These are phyloP conservation scores for Candida tibetensis DNA, from an alignment of 805 yeast species.

Conservation along the genomic window DNA sequence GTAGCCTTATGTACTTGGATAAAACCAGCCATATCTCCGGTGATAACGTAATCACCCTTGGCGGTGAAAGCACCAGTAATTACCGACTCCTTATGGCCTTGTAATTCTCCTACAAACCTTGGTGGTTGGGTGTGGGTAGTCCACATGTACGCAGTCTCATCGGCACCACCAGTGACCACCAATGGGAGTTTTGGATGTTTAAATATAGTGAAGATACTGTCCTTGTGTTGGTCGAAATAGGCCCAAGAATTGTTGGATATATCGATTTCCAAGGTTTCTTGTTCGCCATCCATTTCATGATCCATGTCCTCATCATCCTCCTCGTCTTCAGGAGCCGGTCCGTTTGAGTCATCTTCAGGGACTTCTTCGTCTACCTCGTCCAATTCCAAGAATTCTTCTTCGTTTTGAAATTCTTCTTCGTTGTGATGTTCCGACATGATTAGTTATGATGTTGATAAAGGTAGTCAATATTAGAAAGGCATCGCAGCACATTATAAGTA, in stretches of 20 bases:
- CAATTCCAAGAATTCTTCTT: conserved; percentile 27
- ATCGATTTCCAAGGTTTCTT: conserved; percentile 69
- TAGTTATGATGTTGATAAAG: neutral
- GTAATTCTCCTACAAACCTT: conserved; percentile 67
- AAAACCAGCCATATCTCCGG: conserved; percentile 95
- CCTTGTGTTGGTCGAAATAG: conserved; percentile 87
- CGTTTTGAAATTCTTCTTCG: conserved; percentile 17
- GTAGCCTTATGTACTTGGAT: conserved; percentile 67
- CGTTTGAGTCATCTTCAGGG: conserved; percentile 23
- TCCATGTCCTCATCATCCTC: conserved; percentile 38
- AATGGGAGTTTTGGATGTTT: conserved; percentile 82
- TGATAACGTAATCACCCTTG: conserved; percentile 76
- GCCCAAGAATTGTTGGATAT: conserved; percentile 85
- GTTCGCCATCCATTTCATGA: conserved; percentile 36
- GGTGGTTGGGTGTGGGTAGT: conserved; percentile 88
- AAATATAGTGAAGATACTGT: conserved; percentile 80
- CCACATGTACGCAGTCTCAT: conserved; percentile 86
- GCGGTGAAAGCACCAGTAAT: conserved; percentile 77
- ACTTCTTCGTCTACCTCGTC: conserved; percentile 37
- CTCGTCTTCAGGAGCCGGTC: conserved; percentile 31
- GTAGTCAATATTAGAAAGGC: too few species aligned
- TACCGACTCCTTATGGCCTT: conserved; percentile 86
- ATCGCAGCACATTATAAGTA: neutral
- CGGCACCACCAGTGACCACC: conserved; percentile 95
- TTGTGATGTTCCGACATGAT: conserved; percentile 9